Conservation (phyloP, 2,329 filamentous ascomycete species). For the Dryadomyces quercivorus region DNA sequence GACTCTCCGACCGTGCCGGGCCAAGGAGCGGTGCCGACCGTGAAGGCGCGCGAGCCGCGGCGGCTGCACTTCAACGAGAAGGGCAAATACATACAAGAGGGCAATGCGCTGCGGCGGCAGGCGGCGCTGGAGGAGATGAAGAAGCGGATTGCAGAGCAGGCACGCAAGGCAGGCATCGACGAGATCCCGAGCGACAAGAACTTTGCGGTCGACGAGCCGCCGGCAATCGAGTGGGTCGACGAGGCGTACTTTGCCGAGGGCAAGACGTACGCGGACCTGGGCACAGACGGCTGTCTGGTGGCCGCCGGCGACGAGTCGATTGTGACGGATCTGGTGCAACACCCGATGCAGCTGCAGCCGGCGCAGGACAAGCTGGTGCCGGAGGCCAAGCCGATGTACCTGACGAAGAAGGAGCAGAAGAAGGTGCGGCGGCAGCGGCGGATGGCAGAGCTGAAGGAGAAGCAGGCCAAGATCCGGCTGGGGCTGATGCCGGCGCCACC, state of each 20-base stretch:
- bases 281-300: constrained; percentile 49
- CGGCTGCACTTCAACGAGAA: constrained; percentile 86
- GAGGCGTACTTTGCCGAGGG: constrained; percentile 66
- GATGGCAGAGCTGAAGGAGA: constrained; percentile 88
- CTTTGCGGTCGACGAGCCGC: constrained; percentile 72
- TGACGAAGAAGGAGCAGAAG: constrained; percentile 82
- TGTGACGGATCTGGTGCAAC: constrained; percentile 82
- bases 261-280: constrained; percentile 59
- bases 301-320: constrained; percentile 63
- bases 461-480: constrained; percentile 88
- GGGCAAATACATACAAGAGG: constrained; percentile 94
- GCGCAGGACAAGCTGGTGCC: constrained; percentile 78
- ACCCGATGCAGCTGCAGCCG: constrained; percentile 81
- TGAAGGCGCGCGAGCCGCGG: constrained; percentile 57
- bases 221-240: constrained; percentile 95
- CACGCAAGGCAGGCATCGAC: constrained; percentile 83
- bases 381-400: constrained; percentile 75
- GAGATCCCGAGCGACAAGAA: constrained; percentile 87
- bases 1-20: constrained; percentile 47
- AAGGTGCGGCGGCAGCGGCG: constrained; percentile 83
- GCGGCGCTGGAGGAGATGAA: constrained; percentile 90
- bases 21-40: constrained; percentile 35
- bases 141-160: constrained; percentile 76
- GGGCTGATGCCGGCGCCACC: constrained; percentile 82
- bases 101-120: constrained; percentile 76